Evolutionary conservation across 352 stramenopile genomes (phyloP).

Genomic region (Globisporangium canariense): DNA sequence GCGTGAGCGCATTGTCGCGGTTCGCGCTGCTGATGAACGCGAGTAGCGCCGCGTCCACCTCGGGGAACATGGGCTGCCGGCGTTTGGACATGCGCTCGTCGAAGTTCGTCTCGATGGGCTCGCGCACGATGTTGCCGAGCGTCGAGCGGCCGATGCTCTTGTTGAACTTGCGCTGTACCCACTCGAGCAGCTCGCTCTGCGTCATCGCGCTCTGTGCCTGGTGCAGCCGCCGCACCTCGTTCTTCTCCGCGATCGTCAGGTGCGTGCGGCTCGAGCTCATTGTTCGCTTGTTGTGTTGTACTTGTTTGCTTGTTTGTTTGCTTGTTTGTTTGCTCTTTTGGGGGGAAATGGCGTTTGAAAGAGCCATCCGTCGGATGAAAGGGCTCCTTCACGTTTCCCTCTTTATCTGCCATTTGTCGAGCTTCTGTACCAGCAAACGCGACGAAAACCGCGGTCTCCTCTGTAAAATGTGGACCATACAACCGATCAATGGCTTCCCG

Average conservation of each 20-base stretch:
- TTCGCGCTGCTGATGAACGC: conserved; percentile 1
- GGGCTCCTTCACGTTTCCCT: no score
- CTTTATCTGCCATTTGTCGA: no score
- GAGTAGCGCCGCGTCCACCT: conserved; percentile 10
- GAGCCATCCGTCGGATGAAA: no score
- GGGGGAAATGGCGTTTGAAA: no score
- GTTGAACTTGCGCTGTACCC: conserved; percentile 10
- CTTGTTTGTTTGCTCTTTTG: no score
- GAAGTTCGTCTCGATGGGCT: conserved; percentile 10
- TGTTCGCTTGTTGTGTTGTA: background rate
- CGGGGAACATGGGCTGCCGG: conserved; percentile 1
- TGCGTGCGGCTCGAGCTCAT: conserved; percentile 13
- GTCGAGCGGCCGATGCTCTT: conserved; percentile 14
- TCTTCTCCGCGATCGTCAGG: conserved; percentile 17
- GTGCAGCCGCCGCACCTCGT: conserved; percentile 11
- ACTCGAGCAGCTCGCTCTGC: conserved; percentile 12
- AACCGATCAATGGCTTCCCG: no score
- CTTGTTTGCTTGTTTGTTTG: conserved; percentile 1
- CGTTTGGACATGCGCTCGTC: conserved; percentile 9
- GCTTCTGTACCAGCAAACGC: no score
- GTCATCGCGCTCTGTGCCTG: conserved; percentile 2
- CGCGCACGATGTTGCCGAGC: conserved; percentile 15
- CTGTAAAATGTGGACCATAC: no score
- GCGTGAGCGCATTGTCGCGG: background rate
- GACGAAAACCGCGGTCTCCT: no score